Evolutionary conservation across 2,329 filamentous ascomycete species (phyloP), one percentile per base, ranked within the genome.

Genomic region (Sordariomycetes sp.): DNA sequence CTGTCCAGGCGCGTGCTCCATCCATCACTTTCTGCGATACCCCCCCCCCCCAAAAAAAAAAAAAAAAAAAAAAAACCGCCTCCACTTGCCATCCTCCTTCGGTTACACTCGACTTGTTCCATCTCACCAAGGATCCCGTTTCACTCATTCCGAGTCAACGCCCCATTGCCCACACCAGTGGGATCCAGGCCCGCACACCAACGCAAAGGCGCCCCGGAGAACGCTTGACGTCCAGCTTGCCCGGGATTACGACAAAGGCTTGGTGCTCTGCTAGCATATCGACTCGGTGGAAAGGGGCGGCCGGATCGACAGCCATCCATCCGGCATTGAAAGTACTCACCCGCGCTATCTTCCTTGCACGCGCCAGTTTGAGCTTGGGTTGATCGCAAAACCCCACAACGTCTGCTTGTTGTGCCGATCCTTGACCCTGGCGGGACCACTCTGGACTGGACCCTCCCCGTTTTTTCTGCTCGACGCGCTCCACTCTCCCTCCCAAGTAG

Each of bases 241-340:
- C 42, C 42, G 20, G 42, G 20, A 48, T 48, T 48, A 48, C 42
- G 22, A 48, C 20, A 48, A 48, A 48, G 20, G 42, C 42, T 20
- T 48, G n/a, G 20, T 22, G 42, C 42, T n/a, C 13, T 22, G 8
- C 42, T 20, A 20, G 42, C 42, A 48, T 22, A 48, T 42, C n/a
- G n/a, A 42, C 36, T 8, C 36, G 36, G 36, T 42, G 25, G 25
- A 55, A 36, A 34, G 52, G 48, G 42, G 53, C 39, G 22, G 17
- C 54, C 54, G 20, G 54, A 55, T 55, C 54, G 39, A 55, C 39
- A 35, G 20, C 34, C 36, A 32, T 35, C 24, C 45, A 55, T 13
- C 24, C 54, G 54, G 54, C 42, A 55, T 55, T 55, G 54, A 55
- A 51, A 17, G 45, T 24, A 51, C 45, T 24, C 42, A n/a, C 42